These are phyloP conservation scores for Mucor irregularis DNA, from an alignment of 371 early-diverging fungal species.

Conservation along the genomic window DNA sequence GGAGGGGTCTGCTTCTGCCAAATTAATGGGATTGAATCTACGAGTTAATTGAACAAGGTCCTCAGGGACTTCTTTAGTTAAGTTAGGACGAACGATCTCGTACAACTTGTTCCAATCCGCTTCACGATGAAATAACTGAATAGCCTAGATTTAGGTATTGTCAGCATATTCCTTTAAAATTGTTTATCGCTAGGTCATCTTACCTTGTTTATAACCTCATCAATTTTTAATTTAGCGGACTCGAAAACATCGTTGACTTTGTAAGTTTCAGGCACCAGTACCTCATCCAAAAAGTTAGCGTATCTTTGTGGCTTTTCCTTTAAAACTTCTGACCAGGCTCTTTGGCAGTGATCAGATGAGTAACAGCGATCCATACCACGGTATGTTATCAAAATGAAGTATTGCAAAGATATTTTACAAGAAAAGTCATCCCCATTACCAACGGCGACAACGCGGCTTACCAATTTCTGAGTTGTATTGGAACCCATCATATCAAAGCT, in stretches of 20 bases:
- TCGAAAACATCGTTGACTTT: constrained; percentile 31
- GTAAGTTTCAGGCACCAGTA: constrained; percentile 21
- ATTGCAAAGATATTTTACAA: constrained; percentile 25
- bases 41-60: constrained; percentile 10
- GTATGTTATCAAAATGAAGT: constrained; percentile 37
- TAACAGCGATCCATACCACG: constrained; percentile 29
- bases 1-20: constrained; percentile 16
- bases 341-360: constrained; percentile 1
- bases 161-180: not conserved
- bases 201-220: constrained; percentile 37
- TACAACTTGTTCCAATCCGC: constrained; percentile 42
- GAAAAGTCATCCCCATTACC: not conserved
- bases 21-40: constrained; percentile 21
- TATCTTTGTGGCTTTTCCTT: constrained; percentile 20
- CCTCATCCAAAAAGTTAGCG: constrained; percentile 27
- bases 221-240: constrained; percentile 34
- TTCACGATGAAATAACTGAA: constrained; percentile 28
- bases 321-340: constrained; percentile 23
- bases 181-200: not conserved
- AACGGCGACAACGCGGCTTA: not conserved
- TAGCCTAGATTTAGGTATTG: constrained; percentile 17
- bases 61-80: not conserved
- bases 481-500: constrained; percentile 24
- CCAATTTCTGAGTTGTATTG: constrained; percentile 1
- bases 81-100: constrained; percentile 16